Evolutionary conservation across 768 basidiomycete genomes (phyloP).

Genomic region (Boletus subcaerulescens): DNA sequence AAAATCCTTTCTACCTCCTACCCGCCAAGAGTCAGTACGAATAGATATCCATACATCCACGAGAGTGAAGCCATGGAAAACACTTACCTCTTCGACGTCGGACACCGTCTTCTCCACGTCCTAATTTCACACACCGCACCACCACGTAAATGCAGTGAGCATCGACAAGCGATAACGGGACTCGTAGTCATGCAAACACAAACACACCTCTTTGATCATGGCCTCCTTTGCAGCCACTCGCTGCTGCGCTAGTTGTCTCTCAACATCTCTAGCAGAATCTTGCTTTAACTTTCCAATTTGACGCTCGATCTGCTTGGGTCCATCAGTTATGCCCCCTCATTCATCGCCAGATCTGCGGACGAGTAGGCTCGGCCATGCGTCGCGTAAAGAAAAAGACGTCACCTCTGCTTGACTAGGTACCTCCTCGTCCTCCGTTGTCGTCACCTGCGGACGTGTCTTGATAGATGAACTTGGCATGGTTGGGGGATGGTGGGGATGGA

Average conservation of each 20-base stretch:
- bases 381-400: not conserved
- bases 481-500: not conserved
- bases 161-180: not conserved
- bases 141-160: too few species aligned
- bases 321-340: not conserved
- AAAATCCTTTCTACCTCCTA: conserved; percentile 6
- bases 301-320: conserved; percentile 16
- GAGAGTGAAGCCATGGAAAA: not conserved
- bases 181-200: not conserved
- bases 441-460: not conserved
- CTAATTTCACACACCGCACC: not conserved
- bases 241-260: conserved; percentile 20
- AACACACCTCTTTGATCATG: conserved; percentile 10
- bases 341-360: not conserved
- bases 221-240: conserved; percentile 2
- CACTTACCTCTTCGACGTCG: not conserved
- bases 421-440: not conserved
- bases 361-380: not conserved
- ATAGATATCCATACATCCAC: too few species aligned
- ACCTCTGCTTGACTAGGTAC: conserved; percentile 16
- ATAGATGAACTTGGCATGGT: not conserved
- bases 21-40: too few species aligned
- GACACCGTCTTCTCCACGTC: not conserved
- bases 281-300: conserved; percentile 19
- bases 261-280: conserved; percentile 22